A percentile compares a stretch with the other conserved stretches of the same genome.
phyloP scores from a whole-genome alignment of 805 yeast genomes.

The Alloascoidea africana region DNA sequence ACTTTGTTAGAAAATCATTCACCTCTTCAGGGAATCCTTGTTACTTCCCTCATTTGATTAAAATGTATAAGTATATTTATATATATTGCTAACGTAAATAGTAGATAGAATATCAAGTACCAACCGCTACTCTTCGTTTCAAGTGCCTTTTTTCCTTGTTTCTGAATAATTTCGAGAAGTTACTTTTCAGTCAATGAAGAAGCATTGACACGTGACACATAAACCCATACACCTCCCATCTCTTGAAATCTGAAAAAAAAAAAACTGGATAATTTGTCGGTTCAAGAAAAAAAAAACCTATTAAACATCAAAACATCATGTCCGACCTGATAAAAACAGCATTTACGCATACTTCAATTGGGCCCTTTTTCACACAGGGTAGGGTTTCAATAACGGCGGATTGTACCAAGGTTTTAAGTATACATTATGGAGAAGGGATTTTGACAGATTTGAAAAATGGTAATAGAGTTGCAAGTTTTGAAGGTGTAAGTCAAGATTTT shows the following conservation, averaged over 20 bases:
- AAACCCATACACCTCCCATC: neutral
- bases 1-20: too few species aligned
- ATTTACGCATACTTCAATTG: conserved; percentile 33
- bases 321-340: conserved; percentile 22
- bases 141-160: too few species aligned
- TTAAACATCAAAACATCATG: too few species aligned
- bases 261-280: neutral
- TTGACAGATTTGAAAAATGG: conserved; percentile 51
- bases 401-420: conserved; percentile 57
- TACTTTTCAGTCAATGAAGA: too few species aligned
- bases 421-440: conserved; percentile 63
- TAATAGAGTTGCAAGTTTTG: conserved; percentile 39
- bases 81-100: too few species aligned
- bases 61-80: too few species aligned
- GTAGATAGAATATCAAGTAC: too few species aligned
- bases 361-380: conserved; percentile 82
- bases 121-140: too few species aligned
- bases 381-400: conserved; percentile 56
- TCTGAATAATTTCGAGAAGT: too few species aligned
- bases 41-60: too few species aligned
- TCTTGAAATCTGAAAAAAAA: neutral
- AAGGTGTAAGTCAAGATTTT: conserved; percentile 36
- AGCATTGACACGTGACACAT: too few species aligned
- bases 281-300: neutral
- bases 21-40: too few species aligned